phyloP scores from a whole-genome alignment of 1,139 yeast genomes.

The Debaryomyces robertsiae region DNA sequence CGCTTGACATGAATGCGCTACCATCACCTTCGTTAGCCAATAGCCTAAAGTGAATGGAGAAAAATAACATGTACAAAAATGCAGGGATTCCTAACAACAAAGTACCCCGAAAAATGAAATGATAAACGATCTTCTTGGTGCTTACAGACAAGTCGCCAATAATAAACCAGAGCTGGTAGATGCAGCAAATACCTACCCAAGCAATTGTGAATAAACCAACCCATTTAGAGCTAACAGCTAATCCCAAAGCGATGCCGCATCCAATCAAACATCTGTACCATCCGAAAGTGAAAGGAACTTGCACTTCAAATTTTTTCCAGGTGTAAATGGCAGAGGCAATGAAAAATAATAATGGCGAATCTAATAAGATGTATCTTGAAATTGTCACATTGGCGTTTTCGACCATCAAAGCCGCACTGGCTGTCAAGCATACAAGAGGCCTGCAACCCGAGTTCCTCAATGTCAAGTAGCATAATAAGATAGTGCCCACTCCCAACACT shows the following conservation, averaged over 20 bases:
- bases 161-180: conserved; percentile 81
- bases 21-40: conserved; percentile 83
- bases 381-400: conserved; percentile 90
- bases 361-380: conserved; percentile 85
- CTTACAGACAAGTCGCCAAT: conserved; percentile 82
- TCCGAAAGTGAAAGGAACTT: conserved; percentile 63
- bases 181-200: conserved; percentile 82
- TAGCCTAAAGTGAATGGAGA: conserved; percentile 75
- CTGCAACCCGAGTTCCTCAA: conserved; percentile 86
- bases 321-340: conserved; percentile 85
- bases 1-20: conserved; percentile 84
- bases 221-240: conserved; percentile 92
- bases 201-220: conserved; percentile 93
- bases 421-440: conserved; percentile 68
- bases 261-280: conserved; percentile 76
- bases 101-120: conserved; percentile 57
- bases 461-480: conserved; percentile 75
- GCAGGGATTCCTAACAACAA: conserved; percentile 72
- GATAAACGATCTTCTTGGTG: conserved; percentile 49
- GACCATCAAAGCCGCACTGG: conserved; percentile 66
- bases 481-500: conserved; percentile 75
- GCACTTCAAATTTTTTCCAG: conserved; percentile 78
- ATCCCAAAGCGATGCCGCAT: conserved; percentile 82
- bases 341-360: conserved; percentile 88
- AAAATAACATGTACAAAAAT: conserved; percentile 67